phyloP scores from a whole-genome alignment of 2,329 filamentous ascomycete genomes.

The Hortaea sp. region DNA sequence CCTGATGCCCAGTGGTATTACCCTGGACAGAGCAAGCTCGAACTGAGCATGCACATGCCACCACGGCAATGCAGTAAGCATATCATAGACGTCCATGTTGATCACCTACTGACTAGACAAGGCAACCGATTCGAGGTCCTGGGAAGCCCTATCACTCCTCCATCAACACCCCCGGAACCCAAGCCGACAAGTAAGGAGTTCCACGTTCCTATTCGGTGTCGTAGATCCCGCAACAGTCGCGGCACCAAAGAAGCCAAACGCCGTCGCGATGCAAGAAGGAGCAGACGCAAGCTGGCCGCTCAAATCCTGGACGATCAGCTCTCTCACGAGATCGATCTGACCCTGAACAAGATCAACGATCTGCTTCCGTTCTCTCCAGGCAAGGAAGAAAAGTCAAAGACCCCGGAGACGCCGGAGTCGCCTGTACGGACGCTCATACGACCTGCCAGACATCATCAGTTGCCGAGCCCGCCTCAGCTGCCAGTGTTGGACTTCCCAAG shows the following conservation, averaged over 20 bases:
- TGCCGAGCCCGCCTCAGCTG: slow-evolving; percentile 13
- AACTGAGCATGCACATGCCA: slow-evolving; percentile 21
- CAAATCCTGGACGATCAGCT: slow-evolving; percentile 22
- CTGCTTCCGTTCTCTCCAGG: slow-evolving; percentile 4
- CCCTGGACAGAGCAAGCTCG: slow-evolving; percentile 6
- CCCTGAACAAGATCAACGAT: slow-evolving; percentile 14
- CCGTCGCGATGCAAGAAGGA: slow-evolving; percentile 20
- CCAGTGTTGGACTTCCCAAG: slow-evolving; percentile 13
- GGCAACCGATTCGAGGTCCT: slow-evolving; percentile 21
- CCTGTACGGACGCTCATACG: neutral
- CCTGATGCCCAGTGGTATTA: neutral
- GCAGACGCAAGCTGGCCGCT: slow-evolving; percentile 16
- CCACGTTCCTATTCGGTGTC: slow-evolving; percentile 7
- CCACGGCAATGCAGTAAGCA: slow-evolving; percentile 11
- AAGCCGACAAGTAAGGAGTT: slow-evolving; percentile 1
- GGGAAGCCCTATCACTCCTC: neutral
- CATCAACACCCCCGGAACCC: slow-evolving; percentile 1
- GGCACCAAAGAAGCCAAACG: slow-evolving; percentile 21
- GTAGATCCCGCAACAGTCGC: slow-evolving; percentile 18
- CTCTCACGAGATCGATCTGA: slow-evolving; percentile 18
- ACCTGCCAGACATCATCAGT: slow-evolving; percentile 3
- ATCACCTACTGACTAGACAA: slow-evolving; percentile 5
- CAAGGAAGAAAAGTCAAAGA: neutral
- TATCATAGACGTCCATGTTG: neutral
- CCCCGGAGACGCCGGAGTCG: neutral